phyloP scores from a whole-genome alignment of 1,139 yeast species.

The Keqinozyma sinolaborantium region DNA sequence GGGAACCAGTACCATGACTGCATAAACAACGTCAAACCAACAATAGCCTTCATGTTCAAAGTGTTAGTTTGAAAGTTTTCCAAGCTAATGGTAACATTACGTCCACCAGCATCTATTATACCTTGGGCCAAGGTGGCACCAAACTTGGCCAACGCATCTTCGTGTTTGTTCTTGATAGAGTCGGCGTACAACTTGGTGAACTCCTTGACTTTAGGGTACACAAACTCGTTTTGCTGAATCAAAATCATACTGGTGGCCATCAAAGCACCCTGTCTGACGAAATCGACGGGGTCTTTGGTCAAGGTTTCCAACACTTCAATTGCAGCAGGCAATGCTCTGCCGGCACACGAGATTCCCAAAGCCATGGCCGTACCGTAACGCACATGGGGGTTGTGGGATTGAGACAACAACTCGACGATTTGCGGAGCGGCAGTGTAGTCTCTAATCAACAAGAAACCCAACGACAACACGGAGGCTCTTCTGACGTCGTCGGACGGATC shows the following conservation, averaged over 20 bases:
- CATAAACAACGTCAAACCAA: conserved; percentile 83
- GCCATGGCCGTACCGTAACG: conserved; percentile 99
- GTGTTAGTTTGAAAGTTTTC: conserved; percentile 92
- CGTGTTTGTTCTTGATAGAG: conserved; percentile 81
- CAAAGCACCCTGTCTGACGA: conserved; percentile 96
- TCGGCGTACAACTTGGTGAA: conserved; percentile 73
- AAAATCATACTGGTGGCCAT: conserved; percentile 90
- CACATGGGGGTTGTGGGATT: conserved; percentile 96
- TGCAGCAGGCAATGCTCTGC: conserved; percentile 85
- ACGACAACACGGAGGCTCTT: conserved; percentile 91
- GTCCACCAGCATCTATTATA: conserved; percentile 97
- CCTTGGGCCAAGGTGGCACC: conserved; percentile 98
- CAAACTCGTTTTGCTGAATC: conserved; percentile 88
- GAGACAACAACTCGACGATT: conserved; percentile 87
- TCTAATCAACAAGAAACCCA: conserved; percentile 88
- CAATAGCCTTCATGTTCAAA: conserved; percentile 84
- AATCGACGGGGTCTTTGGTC: conserved; percentile 91
- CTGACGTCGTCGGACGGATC: conserved; percentile 97
- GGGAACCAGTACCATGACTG: conserved; percentile 99
- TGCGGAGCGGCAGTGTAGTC: conserved; percentile 94
- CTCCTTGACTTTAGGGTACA: conserved; percentile 75
- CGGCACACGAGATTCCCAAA: conserved; percentile 95
- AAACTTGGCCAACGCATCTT: conserved; percentile 94
- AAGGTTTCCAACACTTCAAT: conserved; percentile 90
- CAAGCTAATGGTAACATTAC: conserved; percentile 90